phyloP scores from a whole-genome alignment of 1,139 yeast species.

The Geotrichum reessii region DNA sequence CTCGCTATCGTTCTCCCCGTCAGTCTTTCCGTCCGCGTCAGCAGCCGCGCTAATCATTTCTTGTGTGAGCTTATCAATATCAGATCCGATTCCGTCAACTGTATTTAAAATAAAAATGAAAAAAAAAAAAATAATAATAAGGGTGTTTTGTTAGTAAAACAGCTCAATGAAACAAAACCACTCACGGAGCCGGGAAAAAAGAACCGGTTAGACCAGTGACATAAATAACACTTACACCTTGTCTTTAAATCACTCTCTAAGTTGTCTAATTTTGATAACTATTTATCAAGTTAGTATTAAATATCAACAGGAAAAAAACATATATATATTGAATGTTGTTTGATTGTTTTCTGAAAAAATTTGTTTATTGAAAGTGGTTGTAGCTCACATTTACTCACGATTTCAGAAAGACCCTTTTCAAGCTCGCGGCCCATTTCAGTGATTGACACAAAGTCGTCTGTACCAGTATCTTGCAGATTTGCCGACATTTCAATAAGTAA shows the following conservation, averaged over 20 bases:
- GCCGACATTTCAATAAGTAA: neutral
- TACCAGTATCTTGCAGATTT: neutral
- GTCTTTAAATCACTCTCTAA: slow-evolving; percentile 13
- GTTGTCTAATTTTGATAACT: slow-evolving; percentile 13
- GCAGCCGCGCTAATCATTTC: neutral
- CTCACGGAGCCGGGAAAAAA: neutral
- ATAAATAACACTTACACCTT: slow-evolving; percentile 6
- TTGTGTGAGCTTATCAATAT: slow-evolving; percentile 4
- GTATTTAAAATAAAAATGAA: no score
- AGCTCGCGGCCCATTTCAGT: slow-evolving; percentile 17
- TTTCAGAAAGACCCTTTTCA: slow-evolving; percentile 11
- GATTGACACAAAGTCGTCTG: slow-evolving; percentile 15
- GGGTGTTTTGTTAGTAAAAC: neutral
- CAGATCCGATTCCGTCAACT: slow-evolving; percentile 12
- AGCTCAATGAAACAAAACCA: neutral
- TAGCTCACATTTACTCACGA: slow-evolving; percentile 7
- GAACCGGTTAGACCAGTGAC: no score
- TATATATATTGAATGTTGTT: no score
- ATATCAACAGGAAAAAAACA: neutral
- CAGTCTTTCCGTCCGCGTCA: neutral
- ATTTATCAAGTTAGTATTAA: neutral
- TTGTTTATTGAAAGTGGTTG: no score
- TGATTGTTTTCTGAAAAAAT: no score
- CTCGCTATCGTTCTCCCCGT: neutral
- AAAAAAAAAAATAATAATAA: neutral